Evolutionary conservation across 129 eudicot genomes (phyloP).

Genomic region (Logfia minima): DNA sequence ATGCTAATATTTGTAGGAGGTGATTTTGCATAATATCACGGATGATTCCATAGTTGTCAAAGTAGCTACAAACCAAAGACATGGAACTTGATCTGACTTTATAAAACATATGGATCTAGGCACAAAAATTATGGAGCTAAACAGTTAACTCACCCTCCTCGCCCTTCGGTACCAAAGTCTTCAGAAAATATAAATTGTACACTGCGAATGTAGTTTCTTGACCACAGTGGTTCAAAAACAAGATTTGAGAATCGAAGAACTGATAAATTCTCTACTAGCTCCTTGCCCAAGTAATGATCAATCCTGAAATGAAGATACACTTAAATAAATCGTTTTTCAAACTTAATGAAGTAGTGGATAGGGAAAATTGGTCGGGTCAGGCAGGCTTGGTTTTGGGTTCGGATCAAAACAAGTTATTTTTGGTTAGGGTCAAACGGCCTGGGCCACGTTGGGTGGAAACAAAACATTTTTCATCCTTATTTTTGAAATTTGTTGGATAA

Average conservation of each 20-base stretch:
- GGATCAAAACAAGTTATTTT: neutral
- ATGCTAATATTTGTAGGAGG: constrained; percentile 83
- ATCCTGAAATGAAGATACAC: constrained; percentile 46
- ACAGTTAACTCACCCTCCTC: constrained; percentile 79
- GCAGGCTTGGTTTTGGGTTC: neutral
- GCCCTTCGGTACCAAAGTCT: constrained; percentile 93
- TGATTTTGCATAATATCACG: constrained; percentile 97
- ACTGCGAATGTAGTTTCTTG: constrained; percentile 85
- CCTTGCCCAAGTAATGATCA: constrained; percentile 96
- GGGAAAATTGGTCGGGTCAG: constrained; percentile 9
- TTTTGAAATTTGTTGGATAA: neutral
- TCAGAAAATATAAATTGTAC: constrained; percentile 92
- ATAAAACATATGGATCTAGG: neutral
- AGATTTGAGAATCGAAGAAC: constrained; percentile 95
- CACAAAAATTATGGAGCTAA: neutral
- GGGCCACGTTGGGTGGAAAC: neutral
- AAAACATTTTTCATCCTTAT: neutral
- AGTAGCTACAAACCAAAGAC: constrained; percentile 51
- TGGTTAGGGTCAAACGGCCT: neutral
- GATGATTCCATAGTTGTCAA: constrained; percentile 87
- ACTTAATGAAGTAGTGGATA: neutral
- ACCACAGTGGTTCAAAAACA: constrained; percentile 97
- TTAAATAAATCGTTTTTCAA: constrained; percentile 9
- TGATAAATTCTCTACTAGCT: constrained; percentile 83
- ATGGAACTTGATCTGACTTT: neutral